A percentile compares a stretch with the other conserved stretches of the same genome.
phyloP scores from a whole-genome alignment of 1,284 basidiomycete species.

The Ustilago nuda region DNA sequence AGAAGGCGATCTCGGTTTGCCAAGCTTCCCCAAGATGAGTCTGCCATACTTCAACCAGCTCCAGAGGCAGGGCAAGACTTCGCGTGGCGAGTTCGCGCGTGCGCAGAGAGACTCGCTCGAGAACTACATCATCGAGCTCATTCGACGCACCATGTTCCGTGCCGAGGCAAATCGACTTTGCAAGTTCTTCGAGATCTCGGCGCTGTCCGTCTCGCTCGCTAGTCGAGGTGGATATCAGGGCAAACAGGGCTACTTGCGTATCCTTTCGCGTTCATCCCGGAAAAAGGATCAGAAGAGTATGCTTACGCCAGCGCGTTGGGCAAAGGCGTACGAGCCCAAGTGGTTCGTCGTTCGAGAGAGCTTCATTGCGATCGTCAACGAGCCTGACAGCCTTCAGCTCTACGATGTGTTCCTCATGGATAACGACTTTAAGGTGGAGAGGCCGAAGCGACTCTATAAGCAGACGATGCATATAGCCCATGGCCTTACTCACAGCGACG shows the following conservation, averaged over 20 bases:
- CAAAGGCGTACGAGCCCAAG: conserved; percentile 77
- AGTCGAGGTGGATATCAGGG: conserved; percentile 80
- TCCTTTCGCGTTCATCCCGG: conserved; percentile 71
- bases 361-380: conserved; percentile 87
- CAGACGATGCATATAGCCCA: conserved; percentile 65
- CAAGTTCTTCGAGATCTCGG: conserved; percentile 94
- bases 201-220: conserved; percentile 85
- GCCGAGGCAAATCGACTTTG: conserved; percentile 91
- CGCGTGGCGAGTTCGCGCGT: conserved; percentile 79
- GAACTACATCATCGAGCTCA: conserved; percentile 87
- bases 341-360: conserved; percentile 97
- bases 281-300: conserved; percentile 71
- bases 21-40: conserved; percentile 88
- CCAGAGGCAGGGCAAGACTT: conserved; percentile 65
- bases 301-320: conserved; percentile 74
- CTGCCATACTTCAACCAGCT: conserved; percentile 87
- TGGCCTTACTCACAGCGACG: conserved; percentile 50
- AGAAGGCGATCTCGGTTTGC: conserved; percentile 76
- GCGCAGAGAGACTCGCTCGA: conserved; percentile 85
- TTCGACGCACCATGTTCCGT: conserved; percentile 87
- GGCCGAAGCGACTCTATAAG: conserved; percentile 70
- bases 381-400: conserved; percentile 78
- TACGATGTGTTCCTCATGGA: conserved; percentile 97
- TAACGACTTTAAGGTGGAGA: conserved; percentile 85
- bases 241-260: conserved; percentile 86